Evolutionary conservation across 176 grass and related monocot species (phyloP).

Genomic region (Saccharum officinarum): DNA sequence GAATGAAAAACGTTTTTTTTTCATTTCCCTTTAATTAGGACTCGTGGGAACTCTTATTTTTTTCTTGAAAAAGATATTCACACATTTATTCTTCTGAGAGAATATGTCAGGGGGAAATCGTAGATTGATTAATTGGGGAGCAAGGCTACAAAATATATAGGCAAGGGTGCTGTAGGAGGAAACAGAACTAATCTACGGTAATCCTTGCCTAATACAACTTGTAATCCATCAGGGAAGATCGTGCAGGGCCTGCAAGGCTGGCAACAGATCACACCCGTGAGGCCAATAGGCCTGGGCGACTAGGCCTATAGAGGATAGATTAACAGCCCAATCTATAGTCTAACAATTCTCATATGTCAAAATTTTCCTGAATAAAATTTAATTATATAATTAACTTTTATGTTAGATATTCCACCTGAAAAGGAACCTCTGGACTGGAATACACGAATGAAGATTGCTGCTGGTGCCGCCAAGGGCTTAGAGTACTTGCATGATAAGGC

Average conservation of each 20-base stretch:
- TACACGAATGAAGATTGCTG: constrained; percentile 88
- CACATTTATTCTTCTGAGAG: not conserved
- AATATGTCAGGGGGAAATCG: not conserved
- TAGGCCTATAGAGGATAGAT: not conserved
- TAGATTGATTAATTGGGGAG: not conserved
- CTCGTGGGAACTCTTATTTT: not conserved
- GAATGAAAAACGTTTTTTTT: not conserved
- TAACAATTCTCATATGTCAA: not conserved
- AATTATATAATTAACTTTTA: constrained; percentile 25
- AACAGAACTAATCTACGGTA: not conserved
- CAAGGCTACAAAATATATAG: not conserved
- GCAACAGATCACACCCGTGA: not conserved
- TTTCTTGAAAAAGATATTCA: constrained; percentile 11
- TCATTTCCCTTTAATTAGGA: constrained; percentile 22
- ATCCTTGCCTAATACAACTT: not conserved
- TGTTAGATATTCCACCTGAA: constrained; percentile 81
- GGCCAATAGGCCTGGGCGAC: not conserved
- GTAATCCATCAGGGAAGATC: not conserved
- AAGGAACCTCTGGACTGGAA: constrained; percentile 93
- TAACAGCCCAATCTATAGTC: not conserved
- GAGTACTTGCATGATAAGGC: constrained; percentile 91
- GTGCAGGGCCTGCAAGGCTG: not conserved
- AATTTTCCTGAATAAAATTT: not conserved
- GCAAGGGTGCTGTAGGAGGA: not conserved
- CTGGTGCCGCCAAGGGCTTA: constrained; percentile 87